Conservation (phyloP, 306 rosid genomes). For the Ammopiptanthus mongolicus region DNA sequence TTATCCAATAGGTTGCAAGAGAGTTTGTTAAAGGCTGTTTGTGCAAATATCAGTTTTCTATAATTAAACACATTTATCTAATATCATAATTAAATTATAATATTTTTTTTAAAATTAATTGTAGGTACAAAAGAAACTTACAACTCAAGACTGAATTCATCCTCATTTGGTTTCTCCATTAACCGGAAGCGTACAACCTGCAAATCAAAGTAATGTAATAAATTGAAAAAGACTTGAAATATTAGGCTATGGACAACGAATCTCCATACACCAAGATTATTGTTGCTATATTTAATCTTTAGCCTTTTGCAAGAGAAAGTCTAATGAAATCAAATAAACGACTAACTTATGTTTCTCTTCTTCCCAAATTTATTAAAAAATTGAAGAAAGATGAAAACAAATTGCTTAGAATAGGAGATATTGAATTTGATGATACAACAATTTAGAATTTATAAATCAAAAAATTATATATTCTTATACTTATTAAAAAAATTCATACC, state of each 20-base stretch:
- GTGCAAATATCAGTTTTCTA: not conserved
- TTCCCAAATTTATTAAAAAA: too few species aligned
- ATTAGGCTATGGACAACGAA: not conserved
- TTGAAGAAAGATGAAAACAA: too few species aligned
- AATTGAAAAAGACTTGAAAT: not conserved
- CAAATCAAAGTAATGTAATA: conserved; percentile 18
- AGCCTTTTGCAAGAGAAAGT: too few species aligned
- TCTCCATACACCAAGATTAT: not conserved
- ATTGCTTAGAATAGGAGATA: not conserved
- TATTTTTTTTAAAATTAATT: not conserved
- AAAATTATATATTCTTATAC: not conserved
- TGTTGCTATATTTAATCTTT: too few species aligned
- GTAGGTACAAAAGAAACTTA: conserved; percentile 34
- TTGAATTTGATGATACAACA: not conserved
- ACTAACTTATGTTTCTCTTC: too few species aligned
- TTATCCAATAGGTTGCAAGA: not conserved
- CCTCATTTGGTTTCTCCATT: conserved; percentile 88
- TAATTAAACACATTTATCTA: not conserved
- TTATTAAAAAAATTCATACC: conserved; percentile 31
- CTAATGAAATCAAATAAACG: too few species aligned
- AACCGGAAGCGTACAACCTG: conserved; percentile 88
- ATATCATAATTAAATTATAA: not conserved
- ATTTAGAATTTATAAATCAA: not conserved
- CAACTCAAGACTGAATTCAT: conserved; percentile 79
- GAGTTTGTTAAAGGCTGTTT: not conserved